Conservation (phyloP, 805 yeast genomes). For the Metschnikowia koreensis region DNA sequence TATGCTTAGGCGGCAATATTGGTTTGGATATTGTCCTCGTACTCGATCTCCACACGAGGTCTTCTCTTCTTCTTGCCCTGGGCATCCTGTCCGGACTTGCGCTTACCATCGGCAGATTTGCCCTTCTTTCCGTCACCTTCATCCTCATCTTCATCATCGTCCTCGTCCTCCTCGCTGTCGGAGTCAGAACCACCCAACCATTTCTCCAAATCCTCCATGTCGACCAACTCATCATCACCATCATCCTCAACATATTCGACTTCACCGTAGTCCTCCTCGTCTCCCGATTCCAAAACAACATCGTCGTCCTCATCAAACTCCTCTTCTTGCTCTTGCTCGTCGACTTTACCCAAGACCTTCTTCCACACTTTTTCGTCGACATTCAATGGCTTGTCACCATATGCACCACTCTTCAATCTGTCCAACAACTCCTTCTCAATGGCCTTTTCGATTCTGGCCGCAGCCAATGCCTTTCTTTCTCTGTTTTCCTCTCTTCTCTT, state of each 20-base stretch:
- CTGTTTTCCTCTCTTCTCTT: conserved; percentile 91
- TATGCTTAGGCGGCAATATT: conserved; percentile 28
- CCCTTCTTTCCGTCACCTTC: conserved; percentile 25
- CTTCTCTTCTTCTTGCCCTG: conserved; percentile 54
- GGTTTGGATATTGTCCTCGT: conserved; percentile 63
- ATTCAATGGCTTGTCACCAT: conserved; percentile 95
- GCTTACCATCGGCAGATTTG: conserved; percentile 16
- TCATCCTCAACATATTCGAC: conserved; percentile 90
- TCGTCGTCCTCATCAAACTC: conserved; percentile 53
- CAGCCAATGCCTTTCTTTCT: conserved; percentile 94
- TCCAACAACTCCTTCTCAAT: conserved; percentile 94
- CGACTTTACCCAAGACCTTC: conserved; percentile 76
- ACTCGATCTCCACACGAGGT: conserved; percentile 78
- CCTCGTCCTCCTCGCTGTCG: conserved; percentile 35
- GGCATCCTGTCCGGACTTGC: conserved; percentile 33
- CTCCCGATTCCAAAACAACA: conserved; percentile 48
- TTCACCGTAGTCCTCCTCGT: conserved; percentile 56
- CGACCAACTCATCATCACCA: conserved; percentile 85
- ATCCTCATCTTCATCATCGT: conserved; percentile 37
- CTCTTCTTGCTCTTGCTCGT: conserved; percentile 55
- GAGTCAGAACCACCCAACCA: conserved; percentile 56
- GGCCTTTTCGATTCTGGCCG: conserved; percentile 94
- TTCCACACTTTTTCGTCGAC: conserved; percentile 96
- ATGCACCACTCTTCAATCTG: conserved; percentile 94
- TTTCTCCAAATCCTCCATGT: conserved; percentile 87